Evolutionary conservation across 441 rosid genomes (phyloP).

Genomic region (Euphorbia celastroides): DNA sequence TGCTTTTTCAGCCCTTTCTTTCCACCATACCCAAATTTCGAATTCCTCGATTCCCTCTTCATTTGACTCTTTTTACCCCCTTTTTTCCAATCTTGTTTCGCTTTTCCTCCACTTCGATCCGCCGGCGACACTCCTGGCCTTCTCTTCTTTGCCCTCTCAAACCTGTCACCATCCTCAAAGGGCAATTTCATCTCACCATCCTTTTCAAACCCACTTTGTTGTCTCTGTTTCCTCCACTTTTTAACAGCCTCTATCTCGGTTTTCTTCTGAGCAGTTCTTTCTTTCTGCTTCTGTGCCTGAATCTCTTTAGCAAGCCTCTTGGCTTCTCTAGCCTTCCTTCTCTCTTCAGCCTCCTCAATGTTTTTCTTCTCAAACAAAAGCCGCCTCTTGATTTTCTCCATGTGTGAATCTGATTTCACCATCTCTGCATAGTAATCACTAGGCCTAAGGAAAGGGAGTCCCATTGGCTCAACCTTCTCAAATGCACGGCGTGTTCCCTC

Average conservation of each 20-base stretch:
- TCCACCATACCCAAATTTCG: slow-evolving; percentile 82
- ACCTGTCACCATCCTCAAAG: slow-evolving; percentile 56
- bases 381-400: slow-evolving; percentile 74
- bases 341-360: slow-evolving; percentile 82
- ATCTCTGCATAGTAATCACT: slow-evolving; percentile 82
- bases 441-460: slow-evolving; percentile 70
- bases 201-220: slow-evolving; percentile 67
- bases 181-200: slow-evolving; percentile 44
- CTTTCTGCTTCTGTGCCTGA: slow-evolving; percentile 78
- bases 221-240: slow-evolving; percentile 93
- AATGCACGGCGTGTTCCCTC: slow-evolving; percentile 66
- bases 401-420: slow-evolving; percentile 76
- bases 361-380: slow-evolving; percentile 64
- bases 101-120: slow-evolving; percentile 82
- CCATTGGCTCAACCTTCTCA: slow-evolving; percentile 49
- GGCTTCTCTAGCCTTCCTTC: slow-evolving; percentile 75
- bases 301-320: slow-evolving; percentile 70
- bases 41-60: slow-evolving; percentile 48
- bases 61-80: slow-evolving; percentile 29
- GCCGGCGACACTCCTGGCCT: slow-evolving; percentile 61
- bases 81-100: slow-evolving; percentile 23
- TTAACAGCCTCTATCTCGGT: slow-evolving; percentile 71
- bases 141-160: slow-evolving; percentile 56
- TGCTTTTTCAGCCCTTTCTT: slow-evolving; percentile 69
- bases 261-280: slow-evolving; percentile 69